Evolutionary conservation across 2,329 filamentous ascomycete genomes (phyloP), one percentile per base, ranked within the genome.

Genomic region (Hypoxylon sp.): DNA sequence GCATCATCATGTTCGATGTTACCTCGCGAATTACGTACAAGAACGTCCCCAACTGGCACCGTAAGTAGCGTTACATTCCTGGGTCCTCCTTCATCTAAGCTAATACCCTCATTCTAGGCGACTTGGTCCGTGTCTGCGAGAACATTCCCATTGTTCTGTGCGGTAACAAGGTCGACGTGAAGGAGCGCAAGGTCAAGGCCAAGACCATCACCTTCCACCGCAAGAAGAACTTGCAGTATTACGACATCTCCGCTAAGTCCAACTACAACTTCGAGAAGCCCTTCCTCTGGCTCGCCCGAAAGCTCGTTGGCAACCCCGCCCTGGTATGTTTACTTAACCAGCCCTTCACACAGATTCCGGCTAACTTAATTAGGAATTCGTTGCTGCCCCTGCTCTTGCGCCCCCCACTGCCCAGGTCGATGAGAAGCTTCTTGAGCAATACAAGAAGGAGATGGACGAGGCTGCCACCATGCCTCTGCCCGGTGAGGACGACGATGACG

Each of bases 231-330:
- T 91, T 99, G 55, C 96, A 99, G 85, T 99, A 98, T 89, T 99
- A 99, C 88, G 96, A 98, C 77, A 98, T 98, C 81, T 97, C 93
- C 42, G 96, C 96, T 83, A 99, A 98, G 88, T 97, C 94, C 79
- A 98, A 98, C 89, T 98, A 99, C 87, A 98, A 98, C 90, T 98
- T 98, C 83, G 95, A 98, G 91, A 99, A 98, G 90, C 95, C 95
- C 70, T 98, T 99, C 93, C 91, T 98, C 76, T 98, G 96, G 96
- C 91, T 99, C 76, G 95, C 94, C 75, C 91, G 96, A 82, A 99
- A 99, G 90, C 90, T 99, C 64, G 94, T 97, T 75, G 96, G 95
- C 82, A 98, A 98, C 88, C 86, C 93, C 77, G 82, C 84, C 78
- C 83, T 97, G 80, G 92, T 96, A 84, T 75, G 91, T 67, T 46